Evolutionary conservation across 495 filamentous ascomycete species (phyloP), one percentile per base, ranked within the genome.

Genomic region (Penicillium bovifimosum): DNA sequence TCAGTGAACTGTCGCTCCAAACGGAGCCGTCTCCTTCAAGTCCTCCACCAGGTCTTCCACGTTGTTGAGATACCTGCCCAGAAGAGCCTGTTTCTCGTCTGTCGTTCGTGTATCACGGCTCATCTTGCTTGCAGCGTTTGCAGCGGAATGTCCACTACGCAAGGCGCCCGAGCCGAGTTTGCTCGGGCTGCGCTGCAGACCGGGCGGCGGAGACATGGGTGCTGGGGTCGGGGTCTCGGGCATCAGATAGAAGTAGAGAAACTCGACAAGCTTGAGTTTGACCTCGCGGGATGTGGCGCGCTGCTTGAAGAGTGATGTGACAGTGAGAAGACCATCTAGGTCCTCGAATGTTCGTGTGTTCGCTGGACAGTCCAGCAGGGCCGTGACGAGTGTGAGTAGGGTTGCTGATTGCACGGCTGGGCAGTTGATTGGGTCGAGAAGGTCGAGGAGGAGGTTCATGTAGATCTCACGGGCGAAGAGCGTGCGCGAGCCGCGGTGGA

Each of bases 181-280:
- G 59, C 81, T 88, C 9, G 87, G 86, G 62, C 82, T 88, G 52
- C 85, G 75, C 63, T 86, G 85, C 47, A 86, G 65, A 45, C 81
- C 71, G 34, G 75, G 60, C n/a, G 58, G 51, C 33, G 42, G 77
- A 63, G 61, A 35, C 11, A 46, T 43, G 2, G 50, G 56, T 4
- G 61, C 56, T 0, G 77, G 73, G 16, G 79, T 77, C 1, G 87
- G 82, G 1, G 79, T 83, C 69, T 97, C 93, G 27, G 91, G 90
- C 85, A 96, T 96, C 42, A 98, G 82, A 68, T 97, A 98, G 70
- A 96, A 96, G 71, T 97, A 96, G 5, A 98, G 72, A 66, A 98
- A 96, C 63, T 98, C 93, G 52, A 96, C 84, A 9, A 95, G 79
- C 60, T 91, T 90, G 58, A 96, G 81, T 68, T 95, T 96, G 50